phyloP scores from a whole-genome alignment of 352 stramenopile genomes.

The Globisporangium middletonii region DNA sequence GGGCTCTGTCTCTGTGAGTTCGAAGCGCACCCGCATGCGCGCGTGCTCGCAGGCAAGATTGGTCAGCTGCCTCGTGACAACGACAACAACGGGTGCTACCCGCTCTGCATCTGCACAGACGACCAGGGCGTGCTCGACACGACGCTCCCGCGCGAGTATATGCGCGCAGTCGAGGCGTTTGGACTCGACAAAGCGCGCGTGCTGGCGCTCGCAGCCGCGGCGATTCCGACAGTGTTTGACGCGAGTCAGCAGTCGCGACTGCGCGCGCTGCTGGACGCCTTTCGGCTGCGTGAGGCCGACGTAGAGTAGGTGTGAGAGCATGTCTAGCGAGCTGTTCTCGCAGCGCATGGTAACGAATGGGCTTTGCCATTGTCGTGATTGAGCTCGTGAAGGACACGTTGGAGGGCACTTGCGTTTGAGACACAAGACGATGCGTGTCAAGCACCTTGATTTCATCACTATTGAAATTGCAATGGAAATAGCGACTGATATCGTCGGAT shows the following conservation, averaged over 20 bases:
- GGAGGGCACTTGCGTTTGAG: too few relatives aligned
- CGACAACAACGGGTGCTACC: slow-evolving; percentile 28
- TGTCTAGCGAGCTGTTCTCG: background rate
- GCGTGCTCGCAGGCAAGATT: slow-evolving; percentile 35
- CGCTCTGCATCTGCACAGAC: slow-evolving; percentile 90
- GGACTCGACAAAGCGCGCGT: slow-evolving; percentile 42
- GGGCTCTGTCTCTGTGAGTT: slow-evolving; percentile 64
- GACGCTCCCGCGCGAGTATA: slow-evolving; percentile 83
- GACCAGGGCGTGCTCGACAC: slow-evolving; percentile 91
- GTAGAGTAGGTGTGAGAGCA: background rate
- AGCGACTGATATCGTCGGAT: too few relatives aligned
- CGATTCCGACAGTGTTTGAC: slow-evolving; percentile 64
- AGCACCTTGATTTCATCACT: too few relatives aligned
- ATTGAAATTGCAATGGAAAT: too few relatives aligned
- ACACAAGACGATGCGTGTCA: too few relatives aligned
- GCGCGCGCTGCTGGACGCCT: slow-evolving; percentile 17
- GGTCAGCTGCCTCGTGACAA: background rate
- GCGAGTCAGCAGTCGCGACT: slow-evolving; percentile 23
- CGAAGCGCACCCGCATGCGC: slow-evolving; percentile 72
- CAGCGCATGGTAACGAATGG: background rate
- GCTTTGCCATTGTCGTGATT: background rate
- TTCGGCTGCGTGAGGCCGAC: slow-evolving; percentile 1
- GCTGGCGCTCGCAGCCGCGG: slow-evolving; percentile 30
- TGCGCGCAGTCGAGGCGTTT: slow-evolving; percentile 75
- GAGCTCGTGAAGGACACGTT: too few relatives aligned